Evolutionary conservation across 108 stramenopile genomes (phyloP), one percentile per base, ranked within the genome.

Genomic region (Cyclotella distinguenda): DNA sequence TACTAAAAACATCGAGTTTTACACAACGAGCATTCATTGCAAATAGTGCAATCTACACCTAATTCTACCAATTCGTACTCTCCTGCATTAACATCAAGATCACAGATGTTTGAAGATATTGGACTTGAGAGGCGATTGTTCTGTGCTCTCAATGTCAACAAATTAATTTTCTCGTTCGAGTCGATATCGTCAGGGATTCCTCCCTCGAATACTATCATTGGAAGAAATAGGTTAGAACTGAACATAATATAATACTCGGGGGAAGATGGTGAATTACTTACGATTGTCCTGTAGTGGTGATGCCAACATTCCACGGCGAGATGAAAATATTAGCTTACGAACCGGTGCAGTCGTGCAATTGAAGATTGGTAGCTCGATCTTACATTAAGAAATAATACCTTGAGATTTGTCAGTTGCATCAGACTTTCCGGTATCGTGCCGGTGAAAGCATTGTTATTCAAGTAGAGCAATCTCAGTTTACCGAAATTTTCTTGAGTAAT

Each of bases 351-450:
- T 19, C 16, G 16, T 48, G 9, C 10, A 48, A 18, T 9, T 19
- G 16, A 48, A 7, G 7, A 9, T n/a, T 7, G 7, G 47, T 48
- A 15, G 13, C 9, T 7, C 16, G 7, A 7, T 15, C 47, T n/a
- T 18, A 52, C 51, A 64, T 76, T 76, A 11, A 76, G 67, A 39
- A 68, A 76, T 22, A 76, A 49, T 7, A 45, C 67, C 25, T 76
- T 76, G 47, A 76, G 52, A 40, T 76, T 76, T 40, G 30, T 54
- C 47, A 76, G 43, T 33, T 68, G 66, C 66, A 64, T 64, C 54
- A 95, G 36, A 15, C 73, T 55, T 23, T 70, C 49, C 12, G 93
- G 91, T 39, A 95, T 84, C 13, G 71, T 61, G 3, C 93, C 93
- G 34, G 53, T 66, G 18, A 95, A 79, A 9, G 38, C 33, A 59